These are phyloP conservation scores for Malus sylvestris DNA, from an alignment of 306 rosid genomes.

Conservation along the genomic window DNA sequence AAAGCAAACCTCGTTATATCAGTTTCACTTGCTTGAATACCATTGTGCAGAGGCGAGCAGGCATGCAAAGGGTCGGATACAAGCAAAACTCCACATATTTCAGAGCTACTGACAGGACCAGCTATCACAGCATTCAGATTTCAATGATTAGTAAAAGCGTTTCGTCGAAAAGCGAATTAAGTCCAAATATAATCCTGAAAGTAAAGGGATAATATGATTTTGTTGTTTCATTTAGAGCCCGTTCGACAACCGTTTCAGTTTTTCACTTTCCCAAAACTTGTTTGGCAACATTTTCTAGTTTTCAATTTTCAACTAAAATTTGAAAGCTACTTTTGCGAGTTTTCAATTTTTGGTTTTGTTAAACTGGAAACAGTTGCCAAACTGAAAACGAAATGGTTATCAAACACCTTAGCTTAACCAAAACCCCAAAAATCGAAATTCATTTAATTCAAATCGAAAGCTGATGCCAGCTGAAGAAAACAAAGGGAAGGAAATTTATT, in stretches of 20 bases:
- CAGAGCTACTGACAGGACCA: slow-evolving; percentile 12
- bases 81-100: slow-evolving; percentile 25
- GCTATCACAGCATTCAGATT: not conserved
- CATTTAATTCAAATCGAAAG: not conserved
- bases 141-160: not conserved
- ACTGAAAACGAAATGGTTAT: not conserved
- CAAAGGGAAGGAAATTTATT: not conserved
- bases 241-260: not conserved
- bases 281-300: too few species aligned
- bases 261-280: too few species aligned
- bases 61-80: slow-evolving; percentile 26
- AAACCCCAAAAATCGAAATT: not conserved
- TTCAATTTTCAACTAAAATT: too few species aligned
- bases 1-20: slow-evolving; percentile 11
- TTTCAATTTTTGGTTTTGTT: too few species aligned
- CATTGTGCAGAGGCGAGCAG: slow-evolving; percentile 18
- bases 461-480: not conserved
- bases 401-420: not conserved
- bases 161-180: not conserved
- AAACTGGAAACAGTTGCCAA: too few species aligned
- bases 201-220: not conserved
- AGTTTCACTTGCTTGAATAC: not conserved
- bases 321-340: too few species aligned
- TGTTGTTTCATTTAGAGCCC: not conserved
- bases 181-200: not conserved